Conservation (phyloP, 352 stramenopile species). For the Globisporangium lucens region DNA sequence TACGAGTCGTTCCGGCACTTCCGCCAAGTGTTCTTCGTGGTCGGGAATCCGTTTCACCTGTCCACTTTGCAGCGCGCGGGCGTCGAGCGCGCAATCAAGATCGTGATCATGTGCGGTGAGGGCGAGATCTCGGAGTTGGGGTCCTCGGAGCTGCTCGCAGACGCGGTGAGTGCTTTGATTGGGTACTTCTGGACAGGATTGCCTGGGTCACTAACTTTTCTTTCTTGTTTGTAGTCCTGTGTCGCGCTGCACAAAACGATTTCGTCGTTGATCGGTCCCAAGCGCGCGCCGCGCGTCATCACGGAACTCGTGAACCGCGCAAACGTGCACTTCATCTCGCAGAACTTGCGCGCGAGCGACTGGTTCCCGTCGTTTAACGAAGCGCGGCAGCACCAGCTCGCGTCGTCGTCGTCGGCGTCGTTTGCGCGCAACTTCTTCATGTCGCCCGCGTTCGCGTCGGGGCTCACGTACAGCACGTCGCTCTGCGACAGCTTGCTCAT, state of each 20-base stretch:
- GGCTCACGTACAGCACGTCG: constrained; percentile 80
- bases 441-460: constrained; percentile 77
- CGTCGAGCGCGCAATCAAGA: constrained; percentile 55
- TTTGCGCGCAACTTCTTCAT: constrained; percentile 83
- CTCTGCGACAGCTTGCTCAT: constrained; percentile 85
- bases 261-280: constrained; percentile 54
- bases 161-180: constrained; percentile 39
- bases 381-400: constrained; percentile 27
- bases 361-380: constrained; percentile 51
- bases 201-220: neutral
- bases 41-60: constrained; percentile 58
- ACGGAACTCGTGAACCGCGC: constrained; percentile 76
- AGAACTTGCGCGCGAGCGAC: constrained; percentile 63
- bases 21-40: constrained; percentile 66
- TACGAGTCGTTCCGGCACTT: constrained; percentile 73
- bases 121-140: constrained; percentile 50
- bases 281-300: constrained; percentile 60
- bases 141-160: constrained; percentile 66
- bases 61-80: constrained; percentile 60
- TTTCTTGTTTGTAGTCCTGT: constrained; percentile 36
- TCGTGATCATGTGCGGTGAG: constrained; percentile 74
- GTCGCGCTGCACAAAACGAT: constrained; percentile 86
- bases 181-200: neutral
- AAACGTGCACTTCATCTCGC: constrained; percentile 82
- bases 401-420: constrained; percentile 44